phyloP scores from a whole-genome alignment of 352 stramenopile genomes.

The Phytophthora agathidicida region DNA sequence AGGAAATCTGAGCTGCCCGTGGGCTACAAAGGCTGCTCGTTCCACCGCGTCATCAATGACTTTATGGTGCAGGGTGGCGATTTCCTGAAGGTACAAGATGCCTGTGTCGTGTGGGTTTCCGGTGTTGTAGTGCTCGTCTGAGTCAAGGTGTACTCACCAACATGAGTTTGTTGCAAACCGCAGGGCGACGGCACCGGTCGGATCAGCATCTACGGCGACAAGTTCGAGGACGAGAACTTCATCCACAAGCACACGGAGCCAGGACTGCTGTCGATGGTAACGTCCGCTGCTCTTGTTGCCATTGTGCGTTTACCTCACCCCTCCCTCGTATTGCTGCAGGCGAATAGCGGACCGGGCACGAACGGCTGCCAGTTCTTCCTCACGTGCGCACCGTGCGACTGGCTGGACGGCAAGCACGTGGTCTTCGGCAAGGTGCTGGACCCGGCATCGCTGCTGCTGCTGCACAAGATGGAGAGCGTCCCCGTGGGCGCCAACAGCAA shows the following conservation, averaged over 20 bases:
- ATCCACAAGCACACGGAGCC: conserved; percentile 83
- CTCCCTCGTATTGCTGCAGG: conserved; percentile 38
- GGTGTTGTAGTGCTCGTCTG: not conserved
- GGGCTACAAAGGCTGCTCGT: conserved; percentile 89
- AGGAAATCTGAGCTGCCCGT: conserved; percentile 85
- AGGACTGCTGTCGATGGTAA: conserved; percentile 84
- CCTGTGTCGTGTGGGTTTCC: not conserved
- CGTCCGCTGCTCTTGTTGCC: not conserved
- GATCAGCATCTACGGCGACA: conserved; percentile 90
- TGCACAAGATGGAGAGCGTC: conserved; percentile 94
- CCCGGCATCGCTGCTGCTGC: conserved; percentile 78
- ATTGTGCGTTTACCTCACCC: conserved; percentile 8
- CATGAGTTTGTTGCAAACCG: conserved; percentile 12
- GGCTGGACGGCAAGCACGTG: conserved; percentile 97
- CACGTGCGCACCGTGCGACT: conserved; percentile 93
- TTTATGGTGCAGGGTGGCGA: conserved; percentile 93
- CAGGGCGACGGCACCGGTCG: conserved; percentile 83
- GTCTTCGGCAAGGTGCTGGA: conserved; percentile 96
- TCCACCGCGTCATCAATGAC: conserved; percentile 92
- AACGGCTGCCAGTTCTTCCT: conserved; percentile 97
- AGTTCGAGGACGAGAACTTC: conserved; percentile 88
- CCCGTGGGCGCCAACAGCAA: conserved; percentile 84
- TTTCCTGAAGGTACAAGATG: conserved; percentile 71
- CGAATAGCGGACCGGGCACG: conserved; percentile 94
- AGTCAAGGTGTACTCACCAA: not conserved